Percentiles rank a stretch among this genome's conserved stretches.
Evolutionary conservation across 1,284 basidiomycete genomes (phyloP).

Genomic region (Ceraceosorus guamensis): DNA sequence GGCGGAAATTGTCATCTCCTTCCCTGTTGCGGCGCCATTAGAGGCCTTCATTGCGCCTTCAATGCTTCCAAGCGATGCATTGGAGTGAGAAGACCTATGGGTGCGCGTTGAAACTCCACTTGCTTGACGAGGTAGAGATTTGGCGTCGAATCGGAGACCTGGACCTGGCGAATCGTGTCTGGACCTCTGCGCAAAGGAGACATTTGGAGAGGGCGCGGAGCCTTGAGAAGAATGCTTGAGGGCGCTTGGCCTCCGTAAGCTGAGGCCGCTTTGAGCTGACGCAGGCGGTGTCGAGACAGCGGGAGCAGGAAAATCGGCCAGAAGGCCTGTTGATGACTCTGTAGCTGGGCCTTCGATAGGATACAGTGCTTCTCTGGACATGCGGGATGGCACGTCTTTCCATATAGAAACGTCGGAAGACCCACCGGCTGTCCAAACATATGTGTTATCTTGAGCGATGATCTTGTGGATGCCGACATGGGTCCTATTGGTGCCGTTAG

Average conservation of each 20-base stretch:
- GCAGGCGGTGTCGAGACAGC: no score
- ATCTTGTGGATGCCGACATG: slow-evolving; percentile 70
- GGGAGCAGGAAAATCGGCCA: neutral
- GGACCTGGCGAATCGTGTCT: neutral
- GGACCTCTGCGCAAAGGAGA: neutral
- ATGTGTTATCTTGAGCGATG: slow-evolving; percentile 71
- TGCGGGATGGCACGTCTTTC: slow-evolving; percentile 55
- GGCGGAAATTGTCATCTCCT: no score
- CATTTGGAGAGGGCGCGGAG: neutral
- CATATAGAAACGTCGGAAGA: slow-evolving; percentile 74
- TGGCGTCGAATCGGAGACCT: neutral
- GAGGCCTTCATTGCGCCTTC: no score
- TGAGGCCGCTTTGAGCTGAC: neutral
- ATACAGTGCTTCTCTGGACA: slow-evolving; percentile 25
- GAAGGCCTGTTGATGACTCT: neutral
- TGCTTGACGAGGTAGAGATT: neutral
- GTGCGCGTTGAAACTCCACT: no score
- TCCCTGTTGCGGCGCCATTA: no score
- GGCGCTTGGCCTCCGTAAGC: no score
- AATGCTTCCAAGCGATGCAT: no score
- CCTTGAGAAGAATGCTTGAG: neutral
- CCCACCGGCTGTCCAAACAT: slow-evolving; percentile 84
- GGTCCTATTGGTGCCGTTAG: slow-evolving; percentile 26
- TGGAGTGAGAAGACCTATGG: neutral
- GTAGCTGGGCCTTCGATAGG: slow-evolving; percentile 13